Conservation (phyloP, 2,329 filamentous ascomycete species). For the Westerdykella sp. region DNA sequence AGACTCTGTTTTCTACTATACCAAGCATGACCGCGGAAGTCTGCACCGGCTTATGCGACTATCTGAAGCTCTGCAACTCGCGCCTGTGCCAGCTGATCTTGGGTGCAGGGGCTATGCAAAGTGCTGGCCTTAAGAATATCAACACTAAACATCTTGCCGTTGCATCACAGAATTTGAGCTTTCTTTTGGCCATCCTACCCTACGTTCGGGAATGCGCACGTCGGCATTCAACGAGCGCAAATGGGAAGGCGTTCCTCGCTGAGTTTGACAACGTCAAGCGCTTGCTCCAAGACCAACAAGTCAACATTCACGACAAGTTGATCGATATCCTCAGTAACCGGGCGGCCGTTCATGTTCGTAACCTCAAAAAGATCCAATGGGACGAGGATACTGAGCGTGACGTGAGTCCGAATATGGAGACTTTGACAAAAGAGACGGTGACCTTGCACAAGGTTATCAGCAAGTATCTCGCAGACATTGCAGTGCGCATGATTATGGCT, state of each 20-base stretch:
- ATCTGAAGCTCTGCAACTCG: slow-evolving; percentile 90
- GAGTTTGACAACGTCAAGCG: slow-evolving; percentile 87
- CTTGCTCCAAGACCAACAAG: slow-evolving; percentile 81
- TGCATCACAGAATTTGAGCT: slow-evolving; percentile 80
- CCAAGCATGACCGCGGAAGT: slow-evolving; percentile 86
- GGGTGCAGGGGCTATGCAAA: slow-evolving; percentile 66
- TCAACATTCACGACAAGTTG: slow-evolving; percentile 84
- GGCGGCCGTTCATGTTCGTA: slow-evolving; percentile 65
- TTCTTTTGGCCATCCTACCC: slow-evolving; percentile 79
- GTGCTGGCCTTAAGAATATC: slow-evolving; percentile 62
- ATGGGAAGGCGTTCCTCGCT: slow-evolving; percentile 50
- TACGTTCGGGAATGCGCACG: slow-evolving; percentile 89
- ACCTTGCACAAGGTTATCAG: slow-evolving; percentile 77
- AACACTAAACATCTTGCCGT: slow-evolving; percentile 92
- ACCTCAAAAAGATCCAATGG: slow-evolving; percentile 71
- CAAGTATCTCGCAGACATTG: slow-evolving; percentile 71
- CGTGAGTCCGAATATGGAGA: slow-evolving; percentile 74
- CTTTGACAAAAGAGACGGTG: slow-evolving; percentile 75
- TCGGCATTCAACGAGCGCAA: slow-evolving; percentile 51
- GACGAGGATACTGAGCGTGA: slow-evolving; percentile 47
- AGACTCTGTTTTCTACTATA: slow-evolving; percentile 76
- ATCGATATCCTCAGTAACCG: slow-evolving; percentile 86
- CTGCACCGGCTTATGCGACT: slow-evolving; percentile 70
- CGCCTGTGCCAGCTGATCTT: slow-evolving; percentile 94
- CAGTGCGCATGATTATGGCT: slow-evolving; percentile 75